Percentiles rank a stretch among this genome's conserved stretches.
Conservation (phyloP, 2,329 filamentous ascomycete genomes). For the Penicillium sp. region DNA sequence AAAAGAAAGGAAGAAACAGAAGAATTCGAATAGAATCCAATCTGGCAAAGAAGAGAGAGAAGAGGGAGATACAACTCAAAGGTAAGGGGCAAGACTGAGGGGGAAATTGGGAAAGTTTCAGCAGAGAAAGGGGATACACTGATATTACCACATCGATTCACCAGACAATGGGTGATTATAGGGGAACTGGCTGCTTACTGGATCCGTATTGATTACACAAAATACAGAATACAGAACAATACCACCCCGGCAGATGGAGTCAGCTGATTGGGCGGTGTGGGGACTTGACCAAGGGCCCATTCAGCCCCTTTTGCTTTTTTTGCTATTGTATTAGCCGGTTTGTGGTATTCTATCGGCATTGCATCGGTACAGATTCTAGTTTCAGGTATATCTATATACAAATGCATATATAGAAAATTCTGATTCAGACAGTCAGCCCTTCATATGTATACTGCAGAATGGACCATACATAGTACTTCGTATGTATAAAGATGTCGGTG, state of each 20-base stretch:
- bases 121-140: conserved; percentile 26
- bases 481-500: background rate
- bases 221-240: conserved; percentile 2
- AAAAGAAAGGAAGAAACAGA: conserved; percentile 17
- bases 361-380: background rate
- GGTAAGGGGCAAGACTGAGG: conserved; percentile 26
- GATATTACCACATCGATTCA: conserved; percentile 11
- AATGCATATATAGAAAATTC: background rate
- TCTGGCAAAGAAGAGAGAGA: conserved; percentile 18
- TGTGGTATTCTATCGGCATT: background rate
- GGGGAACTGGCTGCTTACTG: background rate
- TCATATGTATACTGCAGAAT: background rate
- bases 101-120: conserved; percentile 30
- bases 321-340: background rate
- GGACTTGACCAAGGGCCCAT: background rate
- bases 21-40: conserved; percentile 13
- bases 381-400: background rate
- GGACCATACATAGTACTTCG: background rate
- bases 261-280: conserved; percentile 11
- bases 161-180: background rate
- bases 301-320: conserved; percentile 13
- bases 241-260: background rate
- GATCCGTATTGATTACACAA: background rate
- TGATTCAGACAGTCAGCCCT: background rate
- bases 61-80: conserved; percentile 12